Percentiles rank a stretch among this genome's conserved stretches.
phyloP scores from a whole-genome alignment of 345 rosid species.

The Melaleuca quinquenervia region DNA sequence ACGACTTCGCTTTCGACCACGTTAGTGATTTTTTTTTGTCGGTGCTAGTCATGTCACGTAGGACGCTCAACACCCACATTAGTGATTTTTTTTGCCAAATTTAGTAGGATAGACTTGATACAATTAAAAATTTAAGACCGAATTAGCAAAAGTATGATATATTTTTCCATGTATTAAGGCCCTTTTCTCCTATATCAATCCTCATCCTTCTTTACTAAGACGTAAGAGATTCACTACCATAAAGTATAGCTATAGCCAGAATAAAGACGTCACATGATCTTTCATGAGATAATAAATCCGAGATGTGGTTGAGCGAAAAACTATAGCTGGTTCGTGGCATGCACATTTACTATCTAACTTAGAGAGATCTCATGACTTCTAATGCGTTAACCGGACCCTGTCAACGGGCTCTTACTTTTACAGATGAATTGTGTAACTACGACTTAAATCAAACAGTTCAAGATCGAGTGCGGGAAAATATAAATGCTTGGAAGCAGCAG shows the following conservation, averaged over 20 bases:
- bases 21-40: too few species aligned
- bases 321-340: background rate
- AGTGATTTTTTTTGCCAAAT: too few species aligned
- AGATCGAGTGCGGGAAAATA: background rate
- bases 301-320: background rate
- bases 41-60: too few species aligned
- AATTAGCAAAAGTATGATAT: too few species aligned
- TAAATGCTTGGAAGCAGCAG: fast-evolving
- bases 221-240: background rate
- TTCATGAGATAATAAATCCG: background rate
- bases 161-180: background rate
- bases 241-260: background rate
- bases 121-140: too few species aligned
- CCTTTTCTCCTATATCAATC: background rate
- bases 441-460: background rate
- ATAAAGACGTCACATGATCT: background rate
- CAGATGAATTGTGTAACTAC: background rate
- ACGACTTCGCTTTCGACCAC: background rate
- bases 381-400: fast-evolving
- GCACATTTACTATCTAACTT: background rate
- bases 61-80: too few species aligned
- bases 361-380: background rate
- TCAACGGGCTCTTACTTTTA: background rate
- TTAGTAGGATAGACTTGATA: too few species aligned
- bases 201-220: background rate